These are phyloP conservation scores for Gossypium aridum DNA, from an alignment of 441 rosid genomes.

Conservation along the genomic window DNA sequence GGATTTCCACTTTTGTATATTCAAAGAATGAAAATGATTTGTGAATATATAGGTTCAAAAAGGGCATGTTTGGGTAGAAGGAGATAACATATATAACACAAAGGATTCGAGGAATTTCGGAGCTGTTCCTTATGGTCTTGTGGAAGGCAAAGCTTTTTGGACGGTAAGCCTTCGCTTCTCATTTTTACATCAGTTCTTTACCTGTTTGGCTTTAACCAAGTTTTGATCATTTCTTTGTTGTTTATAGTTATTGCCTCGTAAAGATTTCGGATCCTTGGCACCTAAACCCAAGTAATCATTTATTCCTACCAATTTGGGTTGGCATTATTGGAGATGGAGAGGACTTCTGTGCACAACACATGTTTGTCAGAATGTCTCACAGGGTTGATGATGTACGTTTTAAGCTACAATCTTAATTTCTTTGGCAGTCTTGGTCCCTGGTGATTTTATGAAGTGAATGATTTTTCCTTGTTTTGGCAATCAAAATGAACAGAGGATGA, in stretches of 20 bases:
- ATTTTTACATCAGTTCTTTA: background rate
- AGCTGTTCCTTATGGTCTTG: conserved; percentile 65
- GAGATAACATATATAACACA: conserved; percentile 53
- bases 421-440: background rate
- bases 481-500: too few relatives aligned
- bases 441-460: background rate
- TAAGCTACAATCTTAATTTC: background rate
- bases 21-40: background rate
- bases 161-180: conserved; percentile 37
- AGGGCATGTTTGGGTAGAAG: conserved; percentile 69
- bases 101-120: conserved; percentile 72
- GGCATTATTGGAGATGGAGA: background rate
- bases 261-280: conserved; percentile 45
- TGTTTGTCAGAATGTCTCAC: background rate
- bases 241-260: conserved; percentile 53
- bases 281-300: background rate
- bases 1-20: background rate
- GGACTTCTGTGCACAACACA: background rate
- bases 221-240: background rate
- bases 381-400: background rate
- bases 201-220: background rate
- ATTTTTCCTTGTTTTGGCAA: too few relatives aligned
- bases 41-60: conserved; percentile 47
- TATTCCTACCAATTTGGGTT: background rate
- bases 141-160: conserved; percentile 56